phyloP scores from a whole-genome alignment of 139 green algal species.

The Dunaliella primolecta region DNA sequence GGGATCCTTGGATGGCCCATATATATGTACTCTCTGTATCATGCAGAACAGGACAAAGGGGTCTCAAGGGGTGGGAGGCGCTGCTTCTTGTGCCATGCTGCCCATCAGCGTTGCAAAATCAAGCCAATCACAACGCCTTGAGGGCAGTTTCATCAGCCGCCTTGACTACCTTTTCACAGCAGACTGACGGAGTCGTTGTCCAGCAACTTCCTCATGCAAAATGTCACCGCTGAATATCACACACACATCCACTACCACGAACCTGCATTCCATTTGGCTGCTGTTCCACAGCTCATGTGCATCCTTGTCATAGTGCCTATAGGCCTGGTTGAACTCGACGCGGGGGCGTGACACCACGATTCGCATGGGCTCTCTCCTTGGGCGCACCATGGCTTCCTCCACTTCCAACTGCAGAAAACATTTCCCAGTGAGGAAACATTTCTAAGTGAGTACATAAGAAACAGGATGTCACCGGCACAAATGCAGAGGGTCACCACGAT shows the following conservation, averaged over 20 bases:
- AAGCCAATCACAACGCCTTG: too few relatives aligned
- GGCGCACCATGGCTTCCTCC: constrained; percentile 40
- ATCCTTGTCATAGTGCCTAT: constrained; percentile 65
- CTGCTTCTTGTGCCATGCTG: too few relatives aligned
- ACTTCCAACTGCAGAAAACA: constrained; percentile 49
- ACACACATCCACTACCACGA: neutral
- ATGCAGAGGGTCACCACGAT: constrained; percentile 46
- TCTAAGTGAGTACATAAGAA: neutral
- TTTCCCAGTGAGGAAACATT: neutral
- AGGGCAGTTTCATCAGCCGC: too few relatives aligned
- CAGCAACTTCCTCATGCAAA: too few relatives aligned
- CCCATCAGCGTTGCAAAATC: too few relatives aligned
- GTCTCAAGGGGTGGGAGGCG: too few relatives aligned
- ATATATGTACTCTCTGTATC: too few relatives aligned
- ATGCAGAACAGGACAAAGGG: too few relatives aligned
- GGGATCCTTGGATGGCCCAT: too few relatives aligned
- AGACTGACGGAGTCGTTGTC: too few relatives aligned
- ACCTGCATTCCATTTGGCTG: constrained; percentile 60
- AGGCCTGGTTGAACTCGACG: constrained; percentile 48
- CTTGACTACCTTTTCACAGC: too few relatives aligned
- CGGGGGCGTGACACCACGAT: constrained; percentile 48
- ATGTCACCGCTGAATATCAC: too few relatives aligned
- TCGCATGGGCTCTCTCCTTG: constrained; percentile 30
- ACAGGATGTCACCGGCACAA: neutral
- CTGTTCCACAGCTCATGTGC: constrained; percentile 74